Base-by-base conservation (phyloP, 2,329 filamentous ascomycete genomes). In the Neofusicoccum parvum region DNA sequence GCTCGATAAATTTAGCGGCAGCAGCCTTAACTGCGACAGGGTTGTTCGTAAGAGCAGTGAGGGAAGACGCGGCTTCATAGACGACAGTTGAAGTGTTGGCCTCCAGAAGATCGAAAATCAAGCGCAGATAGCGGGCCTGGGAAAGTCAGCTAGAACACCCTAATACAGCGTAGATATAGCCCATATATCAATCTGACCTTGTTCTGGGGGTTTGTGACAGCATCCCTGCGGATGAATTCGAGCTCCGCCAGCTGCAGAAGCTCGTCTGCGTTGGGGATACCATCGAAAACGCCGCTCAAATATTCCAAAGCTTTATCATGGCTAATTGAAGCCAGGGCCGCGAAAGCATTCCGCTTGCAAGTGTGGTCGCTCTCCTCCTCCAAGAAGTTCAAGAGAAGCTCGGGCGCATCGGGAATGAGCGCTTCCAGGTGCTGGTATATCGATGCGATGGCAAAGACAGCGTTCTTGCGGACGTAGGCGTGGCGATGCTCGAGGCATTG, bases 291-390 rank as follows among this genome's bases (percentile, higher is more conserved):
- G 37, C 88, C 87, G 79, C 90, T 94, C 50, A 99, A 83, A 76
- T 96, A 98, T 71, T 91, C 86, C 45, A 98, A 82, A 0, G 95
- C 94, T 76, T 94, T 94, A 69, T 97, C 92, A 76, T 98, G 95
- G 79, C 92, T 95, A 74, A 99, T 97, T 72, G 88, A 91, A 69
- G 91, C 87, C 51, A 99, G 85, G 11, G 95, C 94, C 43, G 93
- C 93, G 76, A 99, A 98, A 7, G 94, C 95, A 79, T 99, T 99
- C 75, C 95, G 88, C 86, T 97, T 98, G 88, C 94, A 98, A 34
- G 95, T 98, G 60, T 92, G 88, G 75, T 99, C 95, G 72, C 87
- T 96, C 81, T 99, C 95, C 64, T 88, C 87, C 71, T 94, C 92
- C 67, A 99, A 85, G 84, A 99, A 99, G 17, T 88, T 87, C 65